Percentiles rank a stretch among this genome's conserved stretches.
phyloP scores from a whole-genome alignment of 192 early-diverging fungal species.

The Entomortierella chlamydospora region DNA sequence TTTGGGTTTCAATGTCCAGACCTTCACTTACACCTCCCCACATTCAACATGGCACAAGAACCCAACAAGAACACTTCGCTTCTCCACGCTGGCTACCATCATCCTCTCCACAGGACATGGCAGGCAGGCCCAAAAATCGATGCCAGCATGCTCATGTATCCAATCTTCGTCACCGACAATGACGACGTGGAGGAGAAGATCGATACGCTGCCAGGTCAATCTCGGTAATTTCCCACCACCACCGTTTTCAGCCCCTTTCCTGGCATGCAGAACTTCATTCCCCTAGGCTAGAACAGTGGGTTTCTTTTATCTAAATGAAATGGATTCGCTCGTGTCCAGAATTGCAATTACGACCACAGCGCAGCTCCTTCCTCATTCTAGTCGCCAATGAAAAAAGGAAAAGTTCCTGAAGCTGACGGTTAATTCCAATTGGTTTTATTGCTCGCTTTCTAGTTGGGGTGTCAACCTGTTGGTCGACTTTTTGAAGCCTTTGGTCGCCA shows the following conservation, averaged over 20 bases:
- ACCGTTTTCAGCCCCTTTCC: not conserved
- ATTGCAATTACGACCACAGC: too few species aligned
- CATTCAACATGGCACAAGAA: slow-evolving; percentile 19
- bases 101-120: slow-evolving; percentile 84
- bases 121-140: slow-evolving; percentile 78
- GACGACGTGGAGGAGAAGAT: slow-evolving; percentile 81
- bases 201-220: slow-evolving; percentile 86
- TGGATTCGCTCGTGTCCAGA: too few species aligned
- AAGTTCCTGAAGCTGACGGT: too few species aligned
- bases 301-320: too few species aligned
- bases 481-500: slow-evolving; percentile 85
- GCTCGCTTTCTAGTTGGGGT: slow-evolving; percentile 64
- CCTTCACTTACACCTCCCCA: not conserved
- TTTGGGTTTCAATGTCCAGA: too few species aligned
- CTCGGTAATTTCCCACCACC: slow-evolving; percentile 61
- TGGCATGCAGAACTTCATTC: too few species aligned
- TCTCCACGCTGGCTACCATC: slow-evolving; percentile 90
- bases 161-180: slow-evolving; percentile 93
- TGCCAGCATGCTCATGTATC: slow-evolving; percentile 87
- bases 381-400: too few species aligned
- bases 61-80: slow-evolving; percentile 67
- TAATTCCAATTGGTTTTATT: too few species aligned
- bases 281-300: too few species aligned
- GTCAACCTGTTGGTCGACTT: slow-evolving; percentile 80
- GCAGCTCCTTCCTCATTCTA: too few species aligned